Evolutionary conservation across 306 rosid species (phyloP), one percentile per base, ranked within the genome.

Genomic region (Arachis hypogaea): DNA sequence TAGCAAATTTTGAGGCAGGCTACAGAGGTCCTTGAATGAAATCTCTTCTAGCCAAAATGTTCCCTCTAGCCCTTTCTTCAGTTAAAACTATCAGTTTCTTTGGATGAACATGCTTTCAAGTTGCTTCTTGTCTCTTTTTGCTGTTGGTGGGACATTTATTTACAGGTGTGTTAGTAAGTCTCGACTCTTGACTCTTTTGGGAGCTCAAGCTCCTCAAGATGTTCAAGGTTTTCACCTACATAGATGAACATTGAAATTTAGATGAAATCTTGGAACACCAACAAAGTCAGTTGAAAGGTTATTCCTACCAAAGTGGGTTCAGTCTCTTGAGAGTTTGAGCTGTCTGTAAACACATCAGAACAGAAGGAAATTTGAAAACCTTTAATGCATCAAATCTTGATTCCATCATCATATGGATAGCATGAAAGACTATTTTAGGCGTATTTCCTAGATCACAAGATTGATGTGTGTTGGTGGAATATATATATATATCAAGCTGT

Each of bases 381-480:
- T 38, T 5, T 6, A 16, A 36, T 36, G 59, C 18, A 36, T 28
- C 7, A 12, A 16, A 58, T 3, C 38, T 38, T 59, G n/a, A 28
- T 60, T 30, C 60, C 6, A 10, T 40, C 9, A 14, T 40, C 10
- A 42, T 16, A 41, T 49, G 49, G 33, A 61, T 61, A 41, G 14
- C 67, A 14, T 38, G 28, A 16, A 38, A 43, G 33, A 11, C 14
- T 51, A 11, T 74, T 59, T 22, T 30, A 6, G 18, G 57, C 18
- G 22, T 77, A 30, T 69, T 22, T 47, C 33, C 71, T 4, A 45
- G 54, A 68, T 61, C 28, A 66, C 56, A 45, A 8, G 49, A n/a
- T 18, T 12, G 30, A 11, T 7, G 1, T 9, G 22, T 66, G 64
- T 67, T 30, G 66, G 18, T 43, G 28, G 11, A 67, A 65, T 22